phyloP scores from a whole-genome alignment of 2,329 filamentous ascomycete species.

The Cladosporium oxysporum region DNA sequence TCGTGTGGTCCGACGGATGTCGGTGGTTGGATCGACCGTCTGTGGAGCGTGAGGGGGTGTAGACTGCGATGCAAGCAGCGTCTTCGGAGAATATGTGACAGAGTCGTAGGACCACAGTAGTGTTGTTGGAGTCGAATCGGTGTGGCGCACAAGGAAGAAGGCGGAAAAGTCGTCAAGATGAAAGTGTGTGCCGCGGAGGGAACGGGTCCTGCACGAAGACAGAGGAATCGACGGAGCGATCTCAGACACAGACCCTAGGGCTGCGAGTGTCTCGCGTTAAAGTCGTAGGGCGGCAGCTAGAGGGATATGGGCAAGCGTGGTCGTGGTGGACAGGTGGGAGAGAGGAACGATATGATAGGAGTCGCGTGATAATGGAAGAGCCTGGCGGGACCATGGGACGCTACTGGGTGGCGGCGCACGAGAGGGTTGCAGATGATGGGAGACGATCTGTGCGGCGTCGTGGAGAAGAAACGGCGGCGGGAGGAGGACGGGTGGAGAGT shows the following conservation, averaged over 20 bases:
- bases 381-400: conserved; percentile 2
- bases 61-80: neutral
- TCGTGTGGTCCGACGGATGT: neutral
- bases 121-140: neutral
- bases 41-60: neutral
- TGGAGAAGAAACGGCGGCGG: conserved; percentile 20
- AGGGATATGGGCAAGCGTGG: neutral
- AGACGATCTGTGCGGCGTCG: conserved; percentile 18
- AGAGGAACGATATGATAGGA: conserved; percentile 19
- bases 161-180: conserved; percentile 6
- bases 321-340: neutral
- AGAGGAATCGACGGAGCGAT: conserved; percentile 5
- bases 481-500: conserved; percentile 10
- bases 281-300: conserved; percentile 3
- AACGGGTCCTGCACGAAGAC: neutral
- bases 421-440: conserved; percentile 16
- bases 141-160: conserved; percentile 5
- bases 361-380: conserved; percentile 20
- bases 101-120: neutral
- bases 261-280: conserved; percentile 3
- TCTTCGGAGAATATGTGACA: neutral
- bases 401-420: conserved; percentile 12
- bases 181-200: neutral
- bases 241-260: conserved; percentile 19
- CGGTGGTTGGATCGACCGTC: neutral